Evolutionary conservation across 768 basidiomycete genomes (phyloP), one percentile per base, ranked within the genome.

Genomic region (Suillus spraguei): DNA sequence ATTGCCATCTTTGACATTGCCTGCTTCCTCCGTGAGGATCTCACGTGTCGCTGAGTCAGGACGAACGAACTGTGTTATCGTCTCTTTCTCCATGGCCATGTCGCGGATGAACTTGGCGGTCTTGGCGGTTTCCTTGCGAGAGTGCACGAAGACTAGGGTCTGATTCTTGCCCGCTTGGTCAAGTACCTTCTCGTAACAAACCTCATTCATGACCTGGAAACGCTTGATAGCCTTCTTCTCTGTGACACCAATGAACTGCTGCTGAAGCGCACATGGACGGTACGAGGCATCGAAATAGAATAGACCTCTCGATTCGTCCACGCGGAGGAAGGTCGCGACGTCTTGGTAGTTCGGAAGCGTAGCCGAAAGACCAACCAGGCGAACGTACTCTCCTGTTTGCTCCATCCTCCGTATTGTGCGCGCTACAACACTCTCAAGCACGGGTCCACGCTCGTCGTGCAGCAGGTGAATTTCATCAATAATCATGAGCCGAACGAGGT

Each of bases 211-310:
- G 65, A 98, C 88, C 74, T 98, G 97, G 72, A 96, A 95, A 7
- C 97, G 88, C 76, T 97, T 98, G 83, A 99, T 98, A 0, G 97
- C 97, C 76, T 97, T 99, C 84, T 98, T 99, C 82, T 99, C 97
- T 1, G 97, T 98, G 63, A 99, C 88, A 47, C 97, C 97, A 64
- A 99, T 88, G 77, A 99, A 98, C 71, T 97, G 94, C 70, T 98
- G 96, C 71, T 96, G 94, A 22, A 99, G 88, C 3, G 90, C 92
- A 71, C 97, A 98, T 22, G 97, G 97, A 46, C 97, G 85, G 72
- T 93, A 97, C 0, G 93, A 87, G 0, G 95, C 90, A 69, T 99
- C 97, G 70, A 99, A 99, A 80, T 96, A 97, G 80, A 99, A 99
- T 0, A 99, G 80, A 0, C 97, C 97, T 74, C 94, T 95, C 50